These are phyloP conservation scores for Myriosclerotinia scirpicola DNA, from an alignment of 2,329 filamentous ascomycete species.

Conservation along the genomic window DNA sequence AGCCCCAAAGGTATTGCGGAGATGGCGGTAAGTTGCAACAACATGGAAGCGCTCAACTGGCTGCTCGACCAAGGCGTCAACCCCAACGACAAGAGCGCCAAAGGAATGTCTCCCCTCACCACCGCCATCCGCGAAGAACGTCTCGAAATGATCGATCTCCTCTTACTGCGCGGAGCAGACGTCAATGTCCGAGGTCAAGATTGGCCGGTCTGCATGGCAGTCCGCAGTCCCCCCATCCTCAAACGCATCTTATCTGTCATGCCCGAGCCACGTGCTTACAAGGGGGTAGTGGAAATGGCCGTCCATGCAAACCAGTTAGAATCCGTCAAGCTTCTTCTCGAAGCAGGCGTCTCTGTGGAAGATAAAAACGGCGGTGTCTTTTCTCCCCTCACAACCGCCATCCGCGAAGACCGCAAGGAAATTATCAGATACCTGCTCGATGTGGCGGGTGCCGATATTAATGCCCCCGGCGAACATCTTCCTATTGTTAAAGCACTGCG, in stretches of 20 bases:
- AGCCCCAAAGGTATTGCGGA: conserved; percentile 65
- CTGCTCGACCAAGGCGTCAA: conserved; percentile 60
- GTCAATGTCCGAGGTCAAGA: conserved; percentile 64
- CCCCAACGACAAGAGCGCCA: conserved; percentile 57
- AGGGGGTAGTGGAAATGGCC: conserved; percentile 67
- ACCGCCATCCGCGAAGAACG: conserved; percentile 64
- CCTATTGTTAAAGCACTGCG: conserved; percentile 70
- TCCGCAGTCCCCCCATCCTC: conserved; percentile 59
- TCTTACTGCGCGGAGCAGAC: conserved; percentile 59
- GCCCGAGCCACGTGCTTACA: conserved; percentile 59
- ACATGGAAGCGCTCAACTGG: conserved; percentile 59
- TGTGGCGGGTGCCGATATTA: conserved; percentile 62
- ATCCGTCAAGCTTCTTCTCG: conserved; percentile 56
- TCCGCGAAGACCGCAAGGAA: conserved; percentile 60
- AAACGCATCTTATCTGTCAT: conserved; percentile 58
- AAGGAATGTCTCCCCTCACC: conserved; percentile 62
- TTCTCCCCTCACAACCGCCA: conserved; percentile 65
- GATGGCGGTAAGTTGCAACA: conserved; percentile 61
- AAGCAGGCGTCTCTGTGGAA: conserved; percentile 57
- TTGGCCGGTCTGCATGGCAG: conserved; percentile 71
- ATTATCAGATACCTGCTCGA: conserved; percentile 63
- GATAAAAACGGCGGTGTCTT: conserved; percentile 74
- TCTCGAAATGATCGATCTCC: conserved; percentile 57
- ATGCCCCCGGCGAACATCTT: conserved; percentile 67
- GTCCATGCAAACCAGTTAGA: conserved; percentile 66